Percentiles rank a stretch among this genome's conserved stretches.
Conservation (phyloP, 345 rosid genomes). For the Melaleuca alternifolia region DNA sequence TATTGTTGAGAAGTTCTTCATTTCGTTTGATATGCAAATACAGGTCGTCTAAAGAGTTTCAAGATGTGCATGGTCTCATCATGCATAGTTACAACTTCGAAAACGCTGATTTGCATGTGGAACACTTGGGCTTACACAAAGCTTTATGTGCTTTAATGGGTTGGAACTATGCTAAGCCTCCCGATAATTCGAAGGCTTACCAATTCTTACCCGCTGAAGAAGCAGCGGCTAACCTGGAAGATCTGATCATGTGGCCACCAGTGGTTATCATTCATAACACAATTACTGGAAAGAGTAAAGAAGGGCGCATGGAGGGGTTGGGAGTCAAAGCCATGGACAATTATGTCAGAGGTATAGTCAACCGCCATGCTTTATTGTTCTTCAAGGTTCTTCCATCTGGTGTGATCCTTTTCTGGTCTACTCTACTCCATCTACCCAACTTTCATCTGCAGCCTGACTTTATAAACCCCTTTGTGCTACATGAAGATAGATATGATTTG, state of each 20-base stretch:
- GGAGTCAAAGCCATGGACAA: constrained; percentile 95
- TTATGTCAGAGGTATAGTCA: constrained; percentile 77
- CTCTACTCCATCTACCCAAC: neutral
- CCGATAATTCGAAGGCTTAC: constrained; percentile 80
- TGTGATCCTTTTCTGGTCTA: neutral
- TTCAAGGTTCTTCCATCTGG: constrained; percentile 2
- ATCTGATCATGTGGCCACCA: constrained; percentile 97
- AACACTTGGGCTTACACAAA: constrained; percentile 92
- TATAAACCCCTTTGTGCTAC: neutral
- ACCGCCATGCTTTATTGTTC: constrained; percentile 17
- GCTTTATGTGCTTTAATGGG: constrained; percentile 96
- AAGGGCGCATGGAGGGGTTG: constrained; percentile 93
- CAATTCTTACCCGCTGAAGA: constrained; percentile 65
- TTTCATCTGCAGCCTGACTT: neutral
- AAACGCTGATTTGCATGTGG: constrained; percentile 63
- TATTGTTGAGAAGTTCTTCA: constrained; percentile 25
- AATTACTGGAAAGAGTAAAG: constrained; percentile 86
- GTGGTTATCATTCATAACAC: constrained; percentile 88
- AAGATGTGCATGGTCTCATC: constrained; percentile 85
- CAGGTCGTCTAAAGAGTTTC: constrained; percentile 88
- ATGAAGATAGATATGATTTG: neutral
- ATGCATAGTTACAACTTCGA: constrained; percentile 89
- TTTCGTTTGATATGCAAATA: constrained; percentile 56
- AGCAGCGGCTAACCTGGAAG: constrained; percentile 75
- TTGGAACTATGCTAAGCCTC: constrained; percentile 77